Evolutionary conservation across 805 yeast genomes (phyloP).

Genomic region (Suhomyces vadensis): DNA sequence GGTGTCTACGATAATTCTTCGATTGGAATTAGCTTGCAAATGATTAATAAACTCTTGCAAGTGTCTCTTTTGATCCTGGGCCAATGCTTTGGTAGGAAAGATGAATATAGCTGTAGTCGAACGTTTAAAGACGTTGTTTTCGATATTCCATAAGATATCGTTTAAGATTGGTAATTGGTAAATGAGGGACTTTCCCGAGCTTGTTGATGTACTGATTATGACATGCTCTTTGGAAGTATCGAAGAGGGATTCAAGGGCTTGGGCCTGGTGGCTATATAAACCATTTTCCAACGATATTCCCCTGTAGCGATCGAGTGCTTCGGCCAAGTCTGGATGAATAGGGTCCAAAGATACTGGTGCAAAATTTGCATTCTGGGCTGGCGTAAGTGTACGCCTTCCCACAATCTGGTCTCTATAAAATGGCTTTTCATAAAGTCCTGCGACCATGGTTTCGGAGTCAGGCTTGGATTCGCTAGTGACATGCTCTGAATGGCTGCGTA

Average conservation of each 20-base stretch:
- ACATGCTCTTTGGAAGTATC: constrained; percentile 56
- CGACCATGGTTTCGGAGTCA: constrained; percentile 50
- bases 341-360: constrained; percentile 37
- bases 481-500: constrained; percentile 8
- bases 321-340: constrained; percentile 49
- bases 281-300: constrained; percentile 43
- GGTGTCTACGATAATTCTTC: constrained; percentile 63
- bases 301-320: constrained; percentile 50
- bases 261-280: constrained; percentile 80
- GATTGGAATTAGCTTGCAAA: constrained; percentile 42
- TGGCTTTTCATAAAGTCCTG: constrained; percentile 45
- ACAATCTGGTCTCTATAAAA: constrained; percentile 67
- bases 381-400: constrained; percentile 46
- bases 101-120: constrained; percentile 73
- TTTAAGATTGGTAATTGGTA: constrained; percentile 84
- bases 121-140: constrained; percentile 35
- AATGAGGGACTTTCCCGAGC: constrained; percentile 92
- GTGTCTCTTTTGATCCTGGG: constrained; percentile 94
- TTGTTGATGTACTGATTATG: constrained; percentile 90
- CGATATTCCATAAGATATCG: constrained; percentile 38
- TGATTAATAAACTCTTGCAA: constrained; percentile 55
- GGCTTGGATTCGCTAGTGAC: constrained; percentile 21
- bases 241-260: constrained; percentile 61
- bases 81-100: constrained; percentile 96
- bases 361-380: constrained; percentile 47